Conservation (phyloP, 768 basidiomycete species). For the Phlebiopsis gigantea region DNA sequence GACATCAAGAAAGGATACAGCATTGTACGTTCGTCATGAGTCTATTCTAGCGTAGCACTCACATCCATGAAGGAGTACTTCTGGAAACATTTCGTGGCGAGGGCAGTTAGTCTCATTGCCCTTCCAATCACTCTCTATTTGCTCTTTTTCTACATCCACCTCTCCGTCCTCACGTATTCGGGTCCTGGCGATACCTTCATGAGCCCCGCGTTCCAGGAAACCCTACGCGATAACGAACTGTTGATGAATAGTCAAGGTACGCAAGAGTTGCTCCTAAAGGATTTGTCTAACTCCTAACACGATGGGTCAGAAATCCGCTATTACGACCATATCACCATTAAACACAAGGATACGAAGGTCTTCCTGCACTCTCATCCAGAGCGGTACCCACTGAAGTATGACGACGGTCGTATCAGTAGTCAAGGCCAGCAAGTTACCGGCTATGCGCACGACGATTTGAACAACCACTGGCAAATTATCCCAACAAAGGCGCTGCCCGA, state of each 20-base stretch:
- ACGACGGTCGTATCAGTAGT: slow-evolving; percentile 91
- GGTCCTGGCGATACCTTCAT: slow-evolving; percentile 95
- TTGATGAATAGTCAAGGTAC: slow-evolving; percentile 87
- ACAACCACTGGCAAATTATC: slow-evolving; percentile 94
- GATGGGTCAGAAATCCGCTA: slow-evolving; percentile 77
- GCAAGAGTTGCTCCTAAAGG: slow-evolving; percentile 6
- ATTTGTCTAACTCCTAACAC: too few relatives aligned
- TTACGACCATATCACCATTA: slow-evolving; percentile 80
- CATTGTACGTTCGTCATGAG: slow-evolving; percentile 47
- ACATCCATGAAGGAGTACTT: slow-evolving; percentile 77
- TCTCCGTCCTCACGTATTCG: slow-evolving; percentile 79
- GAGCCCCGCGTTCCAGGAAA: slow-evolving; percentile 98
- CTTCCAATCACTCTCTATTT: slow-evolving; percentile 91
- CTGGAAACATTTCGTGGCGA: slow-evolving; percentile 81
- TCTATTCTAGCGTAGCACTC: too few relatives aligned
- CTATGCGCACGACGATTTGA: slow-evolving; percentile 89
- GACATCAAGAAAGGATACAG: slow-evolving; percentile 76
- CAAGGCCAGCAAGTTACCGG: slow-evolving; percentile 97
- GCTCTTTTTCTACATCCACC: slow-evolving; percentile 94
- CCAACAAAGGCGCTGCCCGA: slow-evolving; percentile 95
- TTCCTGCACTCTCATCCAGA: slow-evolving; percentile 93
- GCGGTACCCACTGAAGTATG: slow-evolving; percentile 87
- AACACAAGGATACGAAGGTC: slow-evolving; percentile 90
- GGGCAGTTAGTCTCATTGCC: slow-evolving; percentile 78
- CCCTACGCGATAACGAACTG: slow-evolving; percentile 86